These are phyloP conservation scores for Pythium coloratum DNA, from an alignment of 352 stramenopile genomes.

Conservation along the genomic window DNA sequence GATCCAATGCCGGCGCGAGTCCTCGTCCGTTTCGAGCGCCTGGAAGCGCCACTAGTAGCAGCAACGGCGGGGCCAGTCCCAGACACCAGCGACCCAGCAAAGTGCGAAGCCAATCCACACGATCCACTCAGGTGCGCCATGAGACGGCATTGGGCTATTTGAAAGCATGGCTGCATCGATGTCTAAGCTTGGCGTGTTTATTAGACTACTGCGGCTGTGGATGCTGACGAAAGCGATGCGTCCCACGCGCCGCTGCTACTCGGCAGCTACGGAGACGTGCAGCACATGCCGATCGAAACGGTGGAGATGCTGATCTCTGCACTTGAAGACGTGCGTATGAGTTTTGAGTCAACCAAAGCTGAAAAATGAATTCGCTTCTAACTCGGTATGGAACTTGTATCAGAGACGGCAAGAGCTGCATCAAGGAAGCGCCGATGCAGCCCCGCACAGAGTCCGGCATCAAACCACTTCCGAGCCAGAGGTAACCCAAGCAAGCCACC, in stretches of 20 bases:
- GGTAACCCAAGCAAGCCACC: neutral
- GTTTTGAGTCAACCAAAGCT: neutral
- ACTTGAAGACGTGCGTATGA: conserved; percentile 53
- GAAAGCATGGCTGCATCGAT: neutral
- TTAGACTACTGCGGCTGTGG: conserved; percentile 8
- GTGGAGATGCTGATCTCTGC: conserved; percentile 69
- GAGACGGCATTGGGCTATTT: neutral
- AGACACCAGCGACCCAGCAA: conserved; percentile 3
- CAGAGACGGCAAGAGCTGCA: conserved; percentile 14
- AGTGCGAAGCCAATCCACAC: conserved; percentile 19
- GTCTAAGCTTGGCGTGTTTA: neutral
- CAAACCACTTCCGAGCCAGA: neutral
- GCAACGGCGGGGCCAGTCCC: conserved; percentile 17
- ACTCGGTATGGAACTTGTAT: neutral
- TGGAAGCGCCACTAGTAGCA: conserved; percentile 12
- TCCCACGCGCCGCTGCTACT: conserved; percentile 19
- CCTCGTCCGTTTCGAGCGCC: conserved; percentile 16
- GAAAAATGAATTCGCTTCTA: neutral
- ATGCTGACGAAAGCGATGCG: neutral
- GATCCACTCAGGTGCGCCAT: conserved; percentile 24
- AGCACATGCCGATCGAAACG: conserved; percentile 56
- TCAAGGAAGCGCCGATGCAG: neutral
- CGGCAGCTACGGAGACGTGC: conserved; percentile 46
- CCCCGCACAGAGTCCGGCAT: neutral
- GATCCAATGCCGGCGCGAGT: conserved; percentile 26